Base-by-base conservation (phyloP, 768 basidiomycete genomes). In the Termitomyces sp. region DNA sequence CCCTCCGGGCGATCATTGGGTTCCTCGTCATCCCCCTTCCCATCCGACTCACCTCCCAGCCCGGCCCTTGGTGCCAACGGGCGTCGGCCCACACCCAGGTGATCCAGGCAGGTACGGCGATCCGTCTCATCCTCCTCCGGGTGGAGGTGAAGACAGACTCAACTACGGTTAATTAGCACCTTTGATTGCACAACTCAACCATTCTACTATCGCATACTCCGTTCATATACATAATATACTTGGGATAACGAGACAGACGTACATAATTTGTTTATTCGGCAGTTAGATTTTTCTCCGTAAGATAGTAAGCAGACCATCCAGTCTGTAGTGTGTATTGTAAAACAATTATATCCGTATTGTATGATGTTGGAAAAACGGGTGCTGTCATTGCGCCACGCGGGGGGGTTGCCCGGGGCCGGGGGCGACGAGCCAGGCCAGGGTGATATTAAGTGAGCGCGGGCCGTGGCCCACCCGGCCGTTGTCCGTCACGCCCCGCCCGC, bases 151-250 rank as follows among this genome's bases (percentile, higher is more conserved):
- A 20, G 59, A 58, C 34, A 58, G 56, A 47, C 62, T 65, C n/a
- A 65, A 65, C 45, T 65, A 65, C 49, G 64, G 56, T 51, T 65
- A 52, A 51, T 47, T 49, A 13, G 40, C 13, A 53, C 42, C 46
- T 22, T 40, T 26, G 13, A 40, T 39, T n/a, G 18, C 37, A n/a
- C 37, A 26, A 39, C 13, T 30, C 24, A 39, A 6, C 8, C 27
- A 46, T 26, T 18, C 5, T 18, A 26, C 42, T 33, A 43, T 42
- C 55, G 20, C 53, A 55, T 42, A 36, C 39, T 26, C 33, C 53
- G 34, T 48, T 39, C 53, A 33, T 53, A 43, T 48, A 48, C 37
- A 56, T 56, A 43, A 56, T 40, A 48, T 56, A 56, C 55, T 32
- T 37, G 14, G 55, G 45, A 56, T 39, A 56, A 56, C 46, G 48